Conservation (phyloP, 1,139 yeast genomes). For the Pichia sp. region DNA sequence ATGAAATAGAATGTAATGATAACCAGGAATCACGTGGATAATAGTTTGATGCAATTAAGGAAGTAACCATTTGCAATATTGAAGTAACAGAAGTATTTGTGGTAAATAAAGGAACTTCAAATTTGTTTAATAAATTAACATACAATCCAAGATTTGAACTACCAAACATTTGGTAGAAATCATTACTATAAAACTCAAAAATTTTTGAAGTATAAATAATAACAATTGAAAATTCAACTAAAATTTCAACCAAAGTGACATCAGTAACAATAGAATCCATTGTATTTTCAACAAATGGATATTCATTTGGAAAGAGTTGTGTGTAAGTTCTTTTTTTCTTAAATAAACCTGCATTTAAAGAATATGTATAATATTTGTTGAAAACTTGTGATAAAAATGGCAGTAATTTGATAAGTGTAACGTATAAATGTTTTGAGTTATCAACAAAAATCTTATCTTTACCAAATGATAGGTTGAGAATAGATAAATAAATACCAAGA, state of each 20-base stretch:
- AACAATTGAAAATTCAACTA: conserved; percentile 61
- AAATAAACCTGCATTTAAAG: conserved; percentile 42
- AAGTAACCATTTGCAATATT: conserved; percentile 5
- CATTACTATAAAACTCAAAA: conserved; percentile 7
- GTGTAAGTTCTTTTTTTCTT: conserved; percentile 60
- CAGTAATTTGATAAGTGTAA: conserved; percentile 17
- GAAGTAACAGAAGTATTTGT: conserved; percentile 3
- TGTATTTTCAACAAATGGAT: conserved; percentile 61
- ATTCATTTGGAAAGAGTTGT: conserved; percentile 57
- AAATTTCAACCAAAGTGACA: conserved; percentile 63
- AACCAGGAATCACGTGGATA: conserved; percentile 68
- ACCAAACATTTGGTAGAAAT: conserved; percentile 3
- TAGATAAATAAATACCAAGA: conserved; percentile 48
- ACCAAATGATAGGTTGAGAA: conserved; percentile 27
- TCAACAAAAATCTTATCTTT: conserved; percentile 17
- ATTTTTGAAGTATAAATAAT: conserved; percentile 44
- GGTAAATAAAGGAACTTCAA: conserved; percentile 4
- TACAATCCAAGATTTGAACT: not conserved
- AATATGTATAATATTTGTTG: conserved; percentile 46
- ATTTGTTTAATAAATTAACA: conserved; percentile 2
- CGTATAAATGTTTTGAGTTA: conserved; percentile 17
- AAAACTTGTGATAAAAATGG: conserved; percentile 31
- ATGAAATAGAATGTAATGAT: conserved; percentile 32
- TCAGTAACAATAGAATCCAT: conserved; percentile 73
- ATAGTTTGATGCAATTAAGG: conserved; percentile 13